phyloP scores from a whole-genome alignment of 2,329 filamentous ascomycete species.

The Pestalotiopsis fici region DNA sequence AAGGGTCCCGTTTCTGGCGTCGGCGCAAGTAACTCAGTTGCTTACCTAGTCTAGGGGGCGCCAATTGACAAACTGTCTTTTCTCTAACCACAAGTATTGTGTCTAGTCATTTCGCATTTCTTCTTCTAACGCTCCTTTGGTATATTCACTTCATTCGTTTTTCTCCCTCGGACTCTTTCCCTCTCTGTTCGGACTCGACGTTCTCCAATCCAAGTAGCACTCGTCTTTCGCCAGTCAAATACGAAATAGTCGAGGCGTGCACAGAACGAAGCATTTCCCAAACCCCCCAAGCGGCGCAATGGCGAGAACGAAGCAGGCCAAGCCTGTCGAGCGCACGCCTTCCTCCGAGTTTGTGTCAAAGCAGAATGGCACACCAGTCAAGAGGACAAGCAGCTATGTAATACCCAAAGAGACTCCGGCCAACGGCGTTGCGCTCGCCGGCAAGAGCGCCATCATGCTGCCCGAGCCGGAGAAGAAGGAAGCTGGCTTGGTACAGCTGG shows the following conservation, averaged over 20 bases:
- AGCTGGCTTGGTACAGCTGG: slow-evolving; percentile 71
- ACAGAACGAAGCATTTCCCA: too few species aligned
- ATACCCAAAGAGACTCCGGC: slow-evolving; percentile 31
- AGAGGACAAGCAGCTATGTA: slow-evolving; percentile 27
- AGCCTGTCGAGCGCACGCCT: slow-evolving; percentile 63
- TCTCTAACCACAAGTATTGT: background rate
- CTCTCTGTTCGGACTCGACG: background rate
- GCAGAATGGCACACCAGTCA: slow-evolving; percentile 20
- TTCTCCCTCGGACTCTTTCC: background rate
- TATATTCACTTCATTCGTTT: background rate
- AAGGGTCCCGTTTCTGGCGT: background rate
- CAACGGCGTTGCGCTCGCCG: slow-evolving; percentile 21
- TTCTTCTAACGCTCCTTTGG: background rate
- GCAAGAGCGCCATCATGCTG: slow-evolving; percentile 14
- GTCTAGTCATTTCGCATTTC: background rate
- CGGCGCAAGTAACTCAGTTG: background rate
- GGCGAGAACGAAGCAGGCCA: slow-evolving; percentile 71
- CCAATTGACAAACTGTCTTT: background rate
- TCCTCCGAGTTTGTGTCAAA: slow-evolving; percentile 64
- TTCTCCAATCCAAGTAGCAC: too few species aligned
- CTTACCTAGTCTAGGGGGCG: background rate
- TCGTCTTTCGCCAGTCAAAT: too few species aligned
- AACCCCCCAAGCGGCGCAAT: slow-evolving; percentile 39
- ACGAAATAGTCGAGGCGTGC: too few species aligned
- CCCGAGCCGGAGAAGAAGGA: slow-evolving; percentile 40